phyloP scores from a whole-genome alignment of 441 rosid species.

The Breynia disticha region DNA sequence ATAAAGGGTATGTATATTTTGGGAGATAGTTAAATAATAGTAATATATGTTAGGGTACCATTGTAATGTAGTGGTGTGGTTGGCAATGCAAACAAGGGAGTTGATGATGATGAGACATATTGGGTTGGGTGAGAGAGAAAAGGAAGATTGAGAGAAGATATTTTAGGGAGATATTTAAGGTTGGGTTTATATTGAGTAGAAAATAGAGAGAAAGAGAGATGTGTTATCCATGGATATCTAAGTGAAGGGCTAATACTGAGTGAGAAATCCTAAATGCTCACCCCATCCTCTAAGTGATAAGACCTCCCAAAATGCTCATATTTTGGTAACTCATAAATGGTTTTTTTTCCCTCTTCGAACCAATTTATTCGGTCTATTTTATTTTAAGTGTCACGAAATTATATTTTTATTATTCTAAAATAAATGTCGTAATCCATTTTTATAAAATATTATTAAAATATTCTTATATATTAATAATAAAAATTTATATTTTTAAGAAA shows the following conservation, averaged over 20 bases:
- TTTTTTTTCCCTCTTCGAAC: no score
- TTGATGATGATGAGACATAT: conserved; percentile 15
- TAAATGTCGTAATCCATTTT: no score
- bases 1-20: background rate
- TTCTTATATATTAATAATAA: no score
- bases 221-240: conserved; percentile 31
- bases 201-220: background rate
- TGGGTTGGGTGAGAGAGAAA: background rate
- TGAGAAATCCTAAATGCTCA: conserved; percentile 18
- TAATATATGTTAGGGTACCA: conserved; percentile 21
- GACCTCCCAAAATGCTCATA: no score
- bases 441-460: no score
- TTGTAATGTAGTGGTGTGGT: conserved; percentile 35
- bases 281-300: conserved; percentile 23
- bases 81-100: conserved; percentile 40
- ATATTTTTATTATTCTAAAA: no score
- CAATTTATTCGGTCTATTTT: no score
- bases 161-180: conserved; percentile 22
- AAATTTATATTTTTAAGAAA: no score
- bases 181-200: background rate
- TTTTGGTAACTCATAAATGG: no score
- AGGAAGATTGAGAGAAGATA: background rate
- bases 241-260: conserved; percentile 37
- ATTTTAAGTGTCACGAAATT: no score
- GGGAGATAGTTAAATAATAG: conserved; percentile 4